Conservation (phyloP, 495 filamentous ascomycete species). For the Aspergillus steynii region DNA sequence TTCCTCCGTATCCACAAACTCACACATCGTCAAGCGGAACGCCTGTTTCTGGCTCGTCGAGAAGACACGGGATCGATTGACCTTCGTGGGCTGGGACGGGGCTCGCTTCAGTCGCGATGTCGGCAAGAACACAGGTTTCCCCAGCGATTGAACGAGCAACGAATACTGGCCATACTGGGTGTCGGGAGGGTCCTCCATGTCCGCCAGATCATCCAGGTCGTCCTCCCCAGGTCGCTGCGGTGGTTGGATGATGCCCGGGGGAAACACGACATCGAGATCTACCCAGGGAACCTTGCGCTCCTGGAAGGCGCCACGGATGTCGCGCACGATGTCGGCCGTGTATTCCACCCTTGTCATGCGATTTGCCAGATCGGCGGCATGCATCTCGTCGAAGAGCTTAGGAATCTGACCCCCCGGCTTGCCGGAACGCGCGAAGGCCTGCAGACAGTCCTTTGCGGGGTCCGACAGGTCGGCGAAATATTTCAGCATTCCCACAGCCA, state of each 20-base stretch:
- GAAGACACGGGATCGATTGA: conserved; percentile 71
- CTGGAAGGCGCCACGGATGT: conserved; percentile 69
- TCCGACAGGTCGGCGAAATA: conserved; percentile 89
- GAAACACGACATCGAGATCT: conserved; percentile 85
- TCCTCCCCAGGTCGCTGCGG: conserved; percentile 41
- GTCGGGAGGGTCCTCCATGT: conserved; percentile 57
- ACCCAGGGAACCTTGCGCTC: conserved; percentile 78
- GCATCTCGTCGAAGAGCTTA: conserved; percentile 81
- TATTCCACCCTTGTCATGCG: conserved; percentile 78
- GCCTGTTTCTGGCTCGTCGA: conserved; percentile 79
- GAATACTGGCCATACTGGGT: conserved; percentile 74
- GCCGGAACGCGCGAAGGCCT: conserved; percentile 32
- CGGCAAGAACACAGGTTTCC: conserved; percentile 80
- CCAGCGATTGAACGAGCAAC: conserved; percentile 71
- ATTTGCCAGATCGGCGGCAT: conserved; percentile 87
- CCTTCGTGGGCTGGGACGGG: conserved; percentile 78
- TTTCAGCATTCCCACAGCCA: conserved; percentile 88
- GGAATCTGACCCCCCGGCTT: conserved; percentile 46
- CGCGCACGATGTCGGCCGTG: conserved; percentile 65
- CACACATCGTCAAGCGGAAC: conserved; percentile 84
- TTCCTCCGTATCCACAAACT: conserved; percentile 91
- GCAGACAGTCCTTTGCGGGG: conserved; percentile 61
- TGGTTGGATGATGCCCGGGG: conserved; percentile 66
- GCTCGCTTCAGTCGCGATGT: conserved; percentile 84
- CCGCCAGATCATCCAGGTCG: conserved; percentile 28